A percentile compares a stretch with the other conserved stretches of the same genome.
Evolutionary conservation across 2,329 filamentous ascomycete species (phyloP).

Genomic region (Aphanocladium album): DNA sequence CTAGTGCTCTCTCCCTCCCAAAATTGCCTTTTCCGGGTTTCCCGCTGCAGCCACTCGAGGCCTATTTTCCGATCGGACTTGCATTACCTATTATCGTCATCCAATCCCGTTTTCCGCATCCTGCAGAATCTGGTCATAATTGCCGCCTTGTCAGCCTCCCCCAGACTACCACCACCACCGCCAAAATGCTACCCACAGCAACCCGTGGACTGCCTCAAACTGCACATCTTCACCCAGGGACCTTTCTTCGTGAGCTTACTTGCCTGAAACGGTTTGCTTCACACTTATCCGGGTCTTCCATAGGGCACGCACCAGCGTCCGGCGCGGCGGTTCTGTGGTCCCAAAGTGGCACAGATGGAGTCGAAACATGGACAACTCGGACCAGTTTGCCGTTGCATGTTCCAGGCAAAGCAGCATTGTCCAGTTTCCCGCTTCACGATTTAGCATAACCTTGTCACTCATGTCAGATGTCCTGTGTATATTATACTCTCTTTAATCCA

Average conservation of each 20-base stretch:
- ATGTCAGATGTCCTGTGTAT: constrained; percentile 5
- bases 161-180: not conserved
- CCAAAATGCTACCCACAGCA: too few species aligned
- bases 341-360: not conserved
- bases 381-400: constrained; percentile 1
- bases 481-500: constrained; percentile 3
- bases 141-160: constrained; percentile 7
- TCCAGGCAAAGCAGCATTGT: not conserved
- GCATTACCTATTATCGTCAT: constrained; percentile 1
- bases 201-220: too few species aligned
- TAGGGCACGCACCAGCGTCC: not conserved
- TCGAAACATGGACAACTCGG: constrained; percentile 7
- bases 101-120: constrained; percentile 3
- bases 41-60: not conserved
- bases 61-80: constrained; percentile 1
- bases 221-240: not conserved
- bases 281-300: not conserved
- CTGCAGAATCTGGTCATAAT: constrained; percentile 1
- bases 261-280: constrained; percentile 3
- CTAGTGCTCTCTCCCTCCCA: not conserved
- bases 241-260: constrained; percentile 3
- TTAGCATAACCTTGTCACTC: not conserved
- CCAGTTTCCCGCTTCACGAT: not conserved
- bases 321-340: not conserved
- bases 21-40: constrained; percentile 10